Conservation (phyloP, 208 protist genomes). For the Trypanosomatidae sp. region DNA sequence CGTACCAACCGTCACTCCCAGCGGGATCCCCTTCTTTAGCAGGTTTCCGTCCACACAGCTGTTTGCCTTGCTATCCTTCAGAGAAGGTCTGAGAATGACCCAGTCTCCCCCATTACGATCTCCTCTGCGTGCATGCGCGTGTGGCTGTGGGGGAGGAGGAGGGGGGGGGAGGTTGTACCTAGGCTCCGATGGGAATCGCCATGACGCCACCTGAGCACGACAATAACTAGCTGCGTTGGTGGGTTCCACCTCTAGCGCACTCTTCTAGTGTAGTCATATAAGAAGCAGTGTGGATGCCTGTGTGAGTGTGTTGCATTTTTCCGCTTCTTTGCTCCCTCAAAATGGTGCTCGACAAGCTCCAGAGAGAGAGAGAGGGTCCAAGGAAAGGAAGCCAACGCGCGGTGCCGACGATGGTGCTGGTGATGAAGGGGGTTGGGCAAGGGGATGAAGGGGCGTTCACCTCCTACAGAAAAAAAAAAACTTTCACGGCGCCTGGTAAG, state of each 20-base stretch:
- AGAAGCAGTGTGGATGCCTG: constrained; percentile 1
- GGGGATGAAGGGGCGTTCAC: not conserved
- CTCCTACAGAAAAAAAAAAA: not conserved
- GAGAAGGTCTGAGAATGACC: not conserved
- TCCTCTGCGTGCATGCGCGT: not conserved
- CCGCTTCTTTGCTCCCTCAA: not conserved
- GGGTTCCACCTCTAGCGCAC: not conserved
- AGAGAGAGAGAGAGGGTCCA: not conserved
- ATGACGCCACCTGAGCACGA: not conserved
- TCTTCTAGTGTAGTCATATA: not conserved
- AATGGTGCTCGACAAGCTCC: not conserved
- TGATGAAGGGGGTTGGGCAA: not conserved
- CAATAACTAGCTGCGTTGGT: not conserved
- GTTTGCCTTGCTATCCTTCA: not conserved
- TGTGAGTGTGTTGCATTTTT: not conserved
- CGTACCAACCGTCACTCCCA: not conserved
- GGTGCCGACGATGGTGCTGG: not conserved
- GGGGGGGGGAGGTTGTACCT: not conserved
- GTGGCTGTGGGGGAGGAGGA: not conserved
- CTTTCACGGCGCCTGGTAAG: not conserved
- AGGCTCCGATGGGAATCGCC: not conserved
- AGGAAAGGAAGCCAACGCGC: not conserved
- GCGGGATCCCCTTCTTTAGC: too few relatives aligned
- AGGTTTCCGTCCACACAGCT: not conserved
- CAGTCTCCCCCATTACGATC: not conserved